Evolutionary conservation across 805 yeast genomes (phyloP).

Genomic region (Saccharomycopsis sp.): DNA sequence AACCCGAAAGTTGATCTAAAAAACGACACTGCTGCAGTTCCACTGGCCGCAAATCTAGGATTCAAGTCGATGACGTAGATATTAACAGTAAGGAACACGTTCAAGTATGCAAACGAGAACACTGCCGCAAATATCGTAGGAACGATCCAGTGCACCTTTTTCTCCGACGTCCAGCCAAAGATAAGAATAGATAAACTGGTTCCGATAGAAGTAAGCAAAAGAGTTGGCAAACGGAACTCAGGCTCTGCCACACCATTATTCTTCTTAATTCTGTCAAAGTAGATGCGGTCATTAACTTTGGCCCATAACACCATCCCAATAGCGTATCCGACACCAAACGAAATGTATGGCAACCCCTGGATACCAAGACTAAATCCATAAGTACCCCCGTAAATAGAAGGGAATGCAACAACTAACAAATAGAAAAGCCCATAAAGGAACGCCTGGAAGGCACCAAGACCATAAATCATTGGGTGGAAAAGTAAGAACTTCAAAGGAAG

Average conservation of each 20-base stretch:
- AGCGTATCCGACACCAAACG: conserved; percentile 49
- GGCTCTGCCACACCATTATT: conserved; percentile 54
- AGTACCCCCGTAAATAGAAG: conserved; percentile 39
- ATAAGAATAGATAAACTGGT: conserved; percentile 59
- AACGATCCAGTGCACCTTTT: conserved; percentile 51
- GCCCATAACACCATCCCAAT: conserved; percentile 48
- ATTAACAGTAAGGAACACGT: conserved; percentile 36
- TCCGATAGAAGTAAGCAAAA: conserved; percentile 42
- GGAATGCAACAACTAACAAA: conserved; percentile 55
- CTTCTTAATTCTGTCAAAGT: conserved; percentile 31
- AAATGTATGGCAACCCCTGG: conserved; percentile 52
- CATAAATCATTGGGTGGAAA: conserved; percentile 58
- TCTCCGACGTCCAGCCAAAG: conserved; percentile 68
- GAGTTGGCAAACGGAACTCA: conserved; percentile 50
- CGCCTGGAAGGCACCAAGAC: conserved; percentile 59
- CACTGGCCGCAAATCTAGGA: conserved; percentile 58
- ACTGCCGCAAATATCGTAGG: conserved; percentile 54
- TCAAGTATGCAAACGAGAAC: conserved; percentile 58
- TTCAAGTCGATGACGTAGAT: conserved; percentile 68
- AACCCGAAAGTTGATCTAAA: conserved; percentile 64
- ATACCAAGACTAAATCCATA: conserved; percentile 45
- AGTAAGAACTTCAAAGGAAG: conserved; percentile 47
- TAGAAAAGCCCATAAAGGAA: conserved; percentile 62
- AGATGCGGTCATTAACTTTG: conserved; percentile 35
- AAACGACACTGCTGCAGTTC: conserved; percentile 62